Evolutionary conservation across 306 rosid species (phyloP), one percentile per base, ranked within the genome.

Genomic region (Rosa persica): DNA sequence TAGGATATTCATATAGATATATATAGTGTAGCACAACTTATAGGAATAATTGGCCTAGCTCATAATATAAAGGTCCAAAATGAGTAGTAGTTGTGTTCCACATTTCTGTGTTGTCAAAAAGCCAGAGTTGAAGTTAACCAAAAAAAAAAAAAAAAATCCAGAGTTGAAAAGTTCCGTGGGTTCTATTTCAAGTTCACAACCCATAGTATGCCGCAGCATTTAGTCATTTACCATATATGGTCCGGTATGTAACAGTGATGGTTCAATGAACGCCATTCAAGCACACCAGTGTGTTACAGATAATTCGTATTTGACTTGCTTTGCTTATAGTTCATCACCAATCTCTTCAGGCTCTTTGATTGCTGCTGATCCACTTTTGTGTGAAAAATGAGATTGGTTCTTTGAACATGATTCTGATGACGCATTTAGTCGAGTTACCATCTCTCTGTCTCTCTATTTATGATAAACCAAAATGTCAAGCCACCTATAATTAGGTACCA

Each of bases 401-500:
- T 16, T 4, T 49, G 55, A 51, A 51, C 55, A 51, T 51, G 55
- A 15, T 51, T 4, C 61, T 52, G 25, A 54, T 27, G 27, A 54
- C 22, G 27, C 2, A 8, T 51, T 54, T 54, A 4, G 25, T 54
- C 12, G 19, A 60, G 66, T 22, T 23, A 60, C 17, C 38, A 12
- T 60, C 66, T 23, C 16, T 23, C 36, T 12, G 38, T 6, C 38
- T 23, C 6, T 11, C 16, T 3, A 25, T 60, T 25, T 60, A 25
- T 60, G 66, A 60, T 38, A 25, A 60, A 60, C 66, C 66, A 60
- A 58, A 25, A 60, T 58, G 65, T 22, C 65, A 22, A 58, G 34
- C 65, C 16, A 22, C 64, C 64, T 57, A 22, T 57, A 57, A 22
- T 57, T 0, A 57, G 64, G 65, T 23, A 57, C 65, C 65, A 9